These are phyloP conservation scores for Crepidotus variabilis DNA, from an alignment of 768 basidiomycete genomes.

Conservation along the genomic window DNA sequence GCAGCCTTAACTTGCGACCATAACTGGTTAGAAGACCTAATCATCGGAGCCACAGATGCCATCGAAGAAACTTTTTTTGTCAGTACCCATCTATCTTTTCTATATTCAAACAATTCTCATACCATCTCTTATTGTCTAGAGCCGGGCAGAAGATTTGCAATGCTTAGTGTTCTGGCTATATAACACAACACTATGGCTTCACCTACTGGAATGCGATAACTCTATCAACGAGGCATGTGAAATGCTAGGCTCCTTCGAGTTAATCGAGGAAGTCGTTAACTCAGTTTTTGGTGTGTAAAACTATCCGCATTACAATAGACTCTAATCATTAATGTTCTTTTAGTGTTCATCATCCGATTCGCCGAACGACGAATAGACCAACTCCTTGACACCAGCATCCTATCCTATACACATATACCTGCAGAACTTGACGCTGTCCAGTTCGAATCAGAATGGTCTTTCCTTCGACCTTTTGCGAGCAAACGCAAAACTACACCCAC, in stretches of 20 bases:
- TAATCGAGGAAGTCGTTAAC: slow-evolving; percentile 90
- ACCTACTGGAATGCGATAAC: slow-evolving; percentile 84
- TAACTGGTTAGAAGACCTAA: slow-evolving; percentile 88
- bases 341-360: slow-evolving; percentile 93
- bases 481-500: slow-evolving; percentile 51
- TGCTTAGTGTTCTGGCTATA: slow-evolving; percentile 93
- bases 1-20: slow-evolving; percentile 90
- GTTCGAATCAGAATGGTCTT: slow-evolving; percentile 97
- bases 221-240: slow-evolving; percentile 79
- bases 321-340: slow-evolving; percentile 6
- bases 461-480: slow-evolving; percentile 66
- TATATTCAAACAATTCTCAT: not conserved
- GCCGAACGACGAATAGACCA: slow-evolving; percentile 87
- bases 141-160: slow-evolving; percentile 78
- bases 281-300: slow-evolving; percentile 80
- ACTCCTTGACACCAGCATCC: slow-evolving; percentile 74
- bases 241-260: slow-evolving; percentile 75
- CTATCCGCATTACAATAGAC: not conserved
- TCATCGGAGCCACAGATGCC: slow-evolving; percentile 85
- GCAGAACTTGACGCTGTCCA: slow-evolving; percentile 78
- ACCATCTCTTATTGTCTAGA: slow-evolving; percentile 39
- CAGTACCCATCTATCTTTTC: slow-evolving; percentile 29
- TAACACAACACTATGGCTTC: slow-evolving; percentile 86
- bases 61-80: slow-evolving; percentile 94
- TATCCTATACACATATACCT: slow-evolving; percentile 79